Conservation (phyloP, 139 green algal species). For the Ettlia oleoabundans region DNA sequence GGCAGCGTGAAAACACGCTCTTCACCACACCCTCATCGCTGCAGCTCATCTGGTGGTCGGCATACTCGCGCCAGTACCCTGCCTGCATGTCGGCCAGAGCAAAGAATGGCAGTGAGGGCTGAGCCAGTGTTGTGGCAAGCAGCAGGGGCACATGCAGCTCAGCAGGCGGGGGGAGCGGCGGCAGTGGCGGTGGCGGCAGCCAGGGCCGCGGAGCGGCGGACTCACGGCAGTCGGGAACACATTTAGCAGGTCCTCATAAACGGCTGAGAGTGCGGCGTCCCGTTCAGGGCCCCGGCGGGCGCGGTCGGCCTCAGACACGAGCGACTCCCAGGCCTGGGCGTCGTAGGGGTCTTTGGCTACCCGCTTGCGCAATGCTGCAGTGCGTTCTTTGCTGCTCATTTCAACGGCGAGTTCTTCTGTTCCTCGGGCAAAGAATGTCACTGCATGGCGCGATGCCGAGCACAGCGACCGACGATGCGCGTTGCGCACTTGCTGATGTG, state of each 20-base stretch:
- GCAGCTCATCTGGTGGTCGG: slow-evolving; percentile 61
- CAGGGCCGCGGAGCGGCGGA: background rate
- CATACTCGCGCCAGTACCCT: slow-evolving; percentile 71
- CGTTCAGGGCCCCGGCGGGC: background rate
- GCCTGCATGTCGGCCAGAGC: slow-evolving; percentile 41
- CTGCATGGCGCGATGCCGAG: too few relatives aligned
- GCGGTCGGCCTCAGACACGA: slow-evolving; percentile 33
- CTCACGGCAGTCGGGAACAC: slow-evolving; percentile 74
- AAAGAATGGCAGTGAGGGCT: too few relatives aligned
- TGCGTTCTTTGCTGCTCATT: slow-evolving; percentile 5
- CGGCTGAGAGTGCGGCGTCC: slow-evolving; percentile 27
- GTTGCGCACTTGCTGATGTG: too few relatives aligned
- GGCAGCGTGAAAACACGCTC: slow-evolving; percentile 81
- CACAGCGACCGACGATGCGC: too few relatives aligned
- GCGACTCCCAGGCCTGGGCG: slow-evolving; percentile 38
- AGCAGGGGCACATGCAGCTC: too few relatives aligned
- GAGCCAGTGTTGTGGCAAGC: too few relatives aligned
- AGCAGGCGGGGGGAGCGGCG: background rate
- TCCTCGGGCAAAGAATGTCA: too few relatives aligned
- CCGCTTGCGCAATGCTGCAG: background rate
- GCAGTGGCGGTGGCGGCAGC: background rate
- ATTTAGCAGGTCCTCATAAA: slow-evolving; percentile 72
- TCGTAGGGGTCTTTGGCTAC: slow-evolving; percentile 38
- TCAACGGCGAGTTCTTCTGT: too few relatives aligned
- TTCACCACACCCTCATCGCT: slow-evolving; percentile 58